These are phyloP conservation scores for Podospora pseudoanserina DNA, from an alignment of 495 filamentous ascomycete genomes.

Conservation along the genomic window DNA sequence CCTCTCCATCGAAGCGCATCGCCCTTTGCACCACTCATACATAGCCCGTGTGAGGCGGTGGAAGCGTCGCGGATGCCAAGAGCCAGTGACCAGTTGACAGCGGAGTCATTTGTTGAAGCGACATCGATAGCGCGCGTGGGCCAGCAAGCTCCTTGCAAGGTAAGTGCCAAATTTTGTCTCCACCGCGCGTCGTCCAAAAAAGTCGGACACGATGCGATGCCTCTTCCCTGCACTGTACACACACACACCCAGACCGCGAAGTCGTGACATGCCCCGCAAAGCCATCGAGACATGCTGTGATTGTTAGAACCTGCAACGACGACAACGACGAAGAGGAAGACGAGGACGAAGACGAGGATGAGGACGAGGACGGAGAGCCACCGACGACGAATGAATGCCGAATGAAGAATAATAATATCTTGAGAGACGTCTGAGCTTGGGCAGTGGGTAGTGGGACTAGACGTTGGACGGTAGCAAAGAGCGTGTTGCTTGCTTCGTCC, in stretches of 20 bases:
- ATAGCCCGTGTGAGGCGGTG: neutral
- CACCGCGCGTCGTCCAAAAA: neutral
- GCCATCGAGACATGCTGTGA: too few species aligned
- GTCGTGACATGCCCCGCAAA: too few species aligned
- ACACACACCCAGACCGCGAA: too few species aligned
- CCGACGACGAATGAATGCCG: too few species aligned
- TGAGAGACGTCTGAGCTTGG: neutral
- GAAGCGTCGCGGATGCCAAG: neutral
- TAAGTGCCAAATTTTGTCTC: slow-evolving; percentile 2
- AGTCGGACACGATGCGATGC: neutral
- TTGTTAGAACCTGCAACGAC: too few species aligned
- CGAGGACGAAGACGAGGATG: too few species aligned
- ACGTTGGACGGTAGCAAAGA: neutral
- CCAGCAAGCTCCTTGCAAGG: neutral
- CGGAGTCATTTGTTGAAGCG: neutral
- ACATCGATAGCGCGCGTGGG: slow-evolving; percentile 3
- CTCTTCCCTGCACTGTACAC: neutral
- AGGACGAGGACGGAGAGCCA: too few species aligned
- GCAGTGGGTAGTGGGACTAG: neutral
- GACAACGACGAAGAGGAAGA: too few species aligned
- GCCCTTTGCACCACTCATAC: neutral
- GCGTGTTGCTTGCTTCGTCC: neutral
- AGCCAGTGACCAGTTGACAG: neutral
- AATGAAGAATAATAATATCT: neutral
- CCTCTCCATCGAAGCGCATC: neutral